phyloP scores from a whole-genome alignment of 1,139 yeast genomes.

The Blastobotrys proliferans region DNA sequence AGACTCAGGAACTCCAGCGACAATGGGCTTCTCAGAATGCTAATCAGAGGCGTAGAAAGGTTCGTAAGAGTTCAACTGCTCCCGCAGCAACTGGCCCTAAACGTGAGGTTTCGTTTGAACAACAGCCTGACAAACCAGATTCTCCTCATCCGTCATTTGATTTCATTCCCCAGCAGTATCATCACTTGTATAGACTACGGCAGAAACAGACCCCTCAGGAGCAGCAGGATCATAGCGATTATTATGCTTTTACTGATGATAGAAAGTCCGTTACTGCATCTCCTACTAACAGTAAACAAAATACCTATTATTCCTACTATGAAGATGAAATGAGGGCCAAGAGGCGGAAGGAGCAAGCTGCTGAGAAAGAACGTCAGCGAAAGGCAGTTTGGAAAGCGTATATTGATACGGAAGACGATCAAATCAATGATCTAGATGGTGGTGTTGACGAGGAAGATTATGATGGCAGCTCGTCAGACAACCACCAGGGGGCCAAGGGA shows the following conservation, averaged over 20 bases:
- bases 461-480: constrained; percentile 1
- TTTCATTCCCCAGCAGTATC: constrained; percentile 7
- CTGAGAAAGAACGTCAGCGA: constrained; percentile 14
- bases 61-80: not conserved
- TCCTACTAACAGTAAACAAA: not conserved
- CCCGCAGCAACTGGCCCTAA: not conserved
- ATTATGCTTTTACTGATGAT: not conserved
- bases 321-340: constrained; percentile 22
- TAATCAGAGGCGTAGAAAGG: not conserved
- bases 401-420: constrained; percentile 23
- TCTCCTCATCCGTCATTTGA: constrained; percentile 4
- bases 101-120: constrained; percentile 5
- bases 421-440: constrained; percentile 16
- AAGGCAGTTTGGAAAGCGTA: constrained; percentile 21
- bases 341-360: constrained; percentile 15
- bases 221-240: not conserved
- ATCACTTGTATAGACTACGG: constrained; percentile 3
- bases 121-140: not conserved
- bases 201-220: constrained; percentile 1
- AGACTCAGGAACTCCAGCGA: constrained; percentile 14
- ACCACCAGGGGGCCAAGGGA: too few species aligned
- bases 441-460: not conserved
- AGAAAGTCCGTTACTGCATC: not conserved
- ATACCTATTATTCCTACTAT: constrained; percentile 13
- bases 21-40: constrained; percentile 13